Percentiles rank a stretch among this genome's conserved stretches.
phyloP scores from a whole-genome alignment of 2,329 filamentous ascomycete species.

The Hymenoscyphus albidus region DNA sequence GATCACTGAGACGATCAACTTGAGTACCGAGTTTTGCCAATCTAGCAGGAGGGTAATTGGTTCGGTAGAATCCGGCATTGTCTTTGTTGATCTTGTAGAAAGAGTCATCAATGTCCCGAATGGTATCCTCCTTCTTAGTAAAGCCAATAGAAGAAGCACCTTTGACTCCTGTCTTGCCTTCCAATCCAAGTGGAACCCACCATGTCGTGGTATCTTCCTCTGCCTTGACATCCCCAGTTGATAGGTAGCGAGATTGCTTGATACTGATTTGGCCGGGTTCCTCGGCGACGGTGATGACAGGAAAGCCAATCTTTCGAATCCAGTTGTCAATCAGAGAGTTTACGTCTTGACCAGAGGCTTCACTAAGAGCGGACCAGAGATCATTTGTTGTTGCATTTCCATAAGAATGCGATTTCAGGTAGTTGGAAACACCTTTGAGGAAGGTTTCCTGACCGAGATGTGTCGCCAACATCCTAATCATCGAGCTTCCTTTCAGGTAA shows the following conservation, averaged over 20 bases:
- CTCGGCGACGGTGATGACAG: conserved; percentile 81
- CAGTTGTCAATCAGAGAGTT: conserved; percentile 85
- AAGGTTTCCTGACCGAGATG: conserved; percentile 87
- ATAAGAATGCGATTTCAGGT: conserved; percentile 84
- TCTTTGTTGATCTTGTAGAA: conserved; percentile 96
- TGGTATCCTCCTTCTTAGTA: conserved; percentile 70
- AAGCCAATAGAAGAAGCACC: conserved; percentile 64
- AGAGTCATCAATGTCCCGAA: conserved; percentile 67
- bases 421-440: conserved; percentile 82
- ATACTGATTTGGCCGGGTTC: conserved; percentile 77
- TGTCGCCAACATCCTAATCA: conserved; percentile 91
- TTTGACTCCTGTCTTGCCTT: conserved; percentile 65
- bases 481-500: conserved; percentile 93
- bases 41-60: conserved; percentile 84
- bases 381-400: conserved; percentile 88
- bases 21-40: conserved; percentile 76
- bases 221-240: conserved; percentile 83
- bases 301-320: conserved; percentile 95
- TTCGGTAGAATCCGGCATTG: conserved; percentile 85
- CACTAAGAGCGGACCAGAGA: conserved; percentile 82
- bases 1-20: conserved; percentile 69
- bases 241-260: conserved; percentile 84
- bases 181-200: conserved; percentile 90
- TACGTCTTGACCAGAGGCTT: conserved; percentile 85
- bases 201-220: conserved; percentile 89